Evolutionary conservation across 306 rosid genomes (phyloP).

Genomic region (Fragaria iinumae): DNA sequence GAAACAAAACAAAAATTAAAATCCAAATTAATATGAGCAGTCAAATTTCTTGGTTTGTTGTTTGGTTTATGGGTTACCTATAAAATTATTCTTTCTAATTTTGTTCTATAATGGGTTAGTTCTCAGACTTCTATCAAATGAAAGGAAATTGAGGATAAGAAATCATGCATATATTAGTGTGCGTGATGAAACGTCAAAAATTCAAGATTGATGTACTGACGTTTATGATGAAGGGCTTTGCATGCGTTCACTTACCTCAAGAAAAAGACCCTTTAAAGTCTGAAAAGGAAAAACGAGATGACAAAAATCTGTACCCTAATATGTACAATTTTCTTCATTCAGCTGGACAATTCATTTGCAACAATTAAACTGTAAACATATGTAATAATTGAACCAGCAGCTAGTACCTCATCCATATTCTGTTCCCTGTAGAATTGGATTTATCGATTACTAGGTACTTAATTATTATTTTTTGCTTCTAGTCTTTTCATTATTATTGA

Average conservation of each 20-base stretch:
- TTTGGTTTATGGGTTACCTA: no score
- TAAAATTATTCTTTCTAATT: no score
- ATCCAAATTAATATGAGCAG: no score
- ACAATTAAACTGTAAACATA: background rate
- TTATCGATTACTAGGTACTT: background rate
- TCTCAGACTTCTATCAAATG: background rate
- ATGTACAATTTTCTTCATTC: background rate
- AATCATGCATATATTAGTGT: background rate
- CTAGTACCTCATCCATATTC: background rate
- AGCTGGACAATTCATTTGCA: background rate
- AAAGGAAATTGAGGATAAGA: background rate
- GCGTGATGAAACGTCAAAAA: background rate
- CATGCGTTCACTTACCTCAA: slow-evolving; percentile 18
- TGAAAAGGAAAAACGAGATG: background rate
- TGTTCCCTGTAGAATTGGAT: slow-evolving; percentile 3
- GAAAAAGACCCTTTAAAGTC: background rate
- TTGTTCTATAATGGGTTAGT: no score
- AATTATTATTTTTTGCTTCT: background rate
- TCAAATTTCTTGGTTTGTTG: no score
- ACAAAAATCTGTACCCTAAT: background rate
- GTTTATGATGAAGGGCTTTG: slow-evolving; percentile 12
- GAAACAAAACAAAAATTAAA: no score
- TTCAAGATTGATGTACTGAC: slow-evolving; percentile 11
- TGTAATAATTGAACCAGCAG: background rate
- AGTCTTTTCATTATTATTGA: background rate